Evolutionary conservation across 192 early-diverging fungal species (phyloP), one percentile per base, ranked within the genome.

Genomic region (Lunasporangiospora selenospora): DNA sequence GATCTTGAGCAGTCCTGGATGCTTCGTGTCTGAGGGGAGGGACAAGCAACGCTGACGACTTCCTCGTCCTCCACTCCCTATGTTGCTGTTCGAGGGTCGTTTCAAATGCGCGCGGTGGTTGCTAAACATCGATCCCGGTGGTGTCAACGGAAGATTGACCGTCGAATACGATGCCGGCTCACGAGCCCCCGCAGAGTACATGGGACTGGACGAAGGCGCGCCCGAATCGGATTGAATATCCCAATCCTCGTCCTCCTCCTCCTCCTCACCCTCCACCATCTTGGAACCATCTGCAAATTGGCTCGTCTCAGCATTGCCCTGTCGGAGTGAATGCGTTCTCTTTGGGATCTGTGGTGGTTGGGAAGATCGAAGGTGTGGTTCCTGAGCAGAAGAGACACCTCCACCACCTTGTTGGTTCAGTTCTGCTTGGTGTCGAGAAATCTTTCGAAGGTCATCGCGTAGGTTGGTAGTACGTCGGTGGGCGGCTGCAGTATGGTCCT

Each of bases 241-340:
- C 70, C 73, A 70, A 32, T 75, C 65, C 29, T 79, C 77, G 2
- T 62, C 60, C 0, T 75, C 77, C 13, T 79, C 77, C 12, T 79
- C 71, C 0, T 75, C 77, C 1, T 75, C 77, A 9, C 57, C 58
- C 4, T 57, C 40, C n/a, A n/a, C n/a, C n/a, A n/a, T n/a, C n/a
- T n/a, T n/a, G n/a, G n/a, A n/a, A n/a, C n/a, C n/a, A n/a, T n/a
- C n/a, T n/a, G n/a, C n/a, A n/a, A n/a, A n/a, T n/a, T n/a, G n/a
- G n/a, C n/a, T n/a, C n/a, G n/a, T n/a, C n/a, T n/a, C n/a, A n/a
- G n/a, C n/a, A n/a, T n/a, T n/a, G n/a, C n/a, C n/a, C n/a, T n/a
- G n/a, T n/a, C n/a, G n/a, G n/a, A n/a, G n/a, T n/a, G n/a, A n/a
- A n/a, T n/a, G n/a, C n/a, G n/a, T n/a, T n/a, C n/a, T n/a, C n/a